A percentile compares a stretch with the other conserved stretches of the same genome.
phyloP scores from a whole-genome alignment of 2,329 filamentous ascomycete species.

The Monilinia fructigena region DNA sequence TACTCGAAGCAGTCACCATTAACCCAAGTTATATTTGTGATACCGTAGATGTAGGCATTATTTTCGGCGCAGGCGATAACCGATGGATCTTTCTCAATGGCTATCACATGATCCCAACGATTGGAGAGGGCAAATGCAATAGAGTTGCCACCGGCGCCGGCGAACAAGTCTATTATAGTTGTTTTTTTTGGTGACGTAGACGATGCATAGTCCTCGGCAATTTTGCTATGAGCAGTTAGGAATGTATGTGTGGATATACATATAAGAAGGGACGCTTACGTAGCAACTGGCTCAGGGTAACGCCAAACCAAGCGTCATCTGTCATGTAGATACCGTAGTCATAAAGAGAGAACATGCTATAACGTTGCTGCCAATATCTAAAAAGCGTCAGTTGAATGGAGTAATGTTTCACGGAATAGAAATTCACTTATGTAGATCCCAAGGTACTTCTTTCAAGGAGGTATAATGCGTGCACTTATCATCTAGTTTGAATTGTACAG shows the following conservation, averaged over 20 bases:
- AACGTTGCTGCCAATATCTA: conserved; percentile 88
- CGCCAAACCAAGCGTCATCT: conserved; percentile 92
- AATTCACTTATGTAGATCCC: conserved; percentile 77
- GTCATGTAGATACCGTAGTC: conserved; percentile 89
- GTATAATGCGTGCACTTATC: conserved; percentile 75
- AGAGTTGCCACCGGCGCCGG: conserved; percentile 86
- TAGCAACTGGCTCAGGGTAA: conserved; percentile 89
- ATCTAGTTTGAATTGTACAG: conserved; percentile 47
- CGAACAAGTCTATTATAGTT: conserved; percentile 79
- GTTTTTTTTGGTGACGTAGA: conserved; percentile 36
- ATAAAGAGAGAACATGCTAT: conserved; percentile 84
- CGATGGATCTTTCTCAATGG: conserved; percentile 78
- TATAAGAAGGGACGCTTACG: conserved; percentile 50
- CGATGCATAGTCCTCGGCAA: conserved; percentile 68
- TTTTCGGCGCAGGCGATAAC: conserved; percentile 88
- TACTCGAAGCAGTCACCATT: conserved; percentile 75
- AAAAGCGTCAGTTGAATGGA: conserved; percentile 1
- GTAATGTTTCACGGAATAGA: not conserved
- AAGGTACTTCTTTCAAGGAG: conserved; percentile 67
- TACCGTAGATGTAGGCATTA: conserved; percentile 84
- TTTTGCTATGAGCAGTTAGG: conserved; percentile 53
- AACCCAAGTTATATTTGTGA: conserved; percentile 79
- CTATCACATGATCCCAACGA: conserved; percentile 80
- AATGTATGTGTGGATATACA: not conserved
- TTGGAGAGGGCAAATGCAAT: conserved; percentile 87